Percentiles rank a stretch among this genome's conserved stretches.
phyloP scores from a whole-genome alignment of 306 rosid genomes.

The Notholithocarpus densiflorus region DNA sequence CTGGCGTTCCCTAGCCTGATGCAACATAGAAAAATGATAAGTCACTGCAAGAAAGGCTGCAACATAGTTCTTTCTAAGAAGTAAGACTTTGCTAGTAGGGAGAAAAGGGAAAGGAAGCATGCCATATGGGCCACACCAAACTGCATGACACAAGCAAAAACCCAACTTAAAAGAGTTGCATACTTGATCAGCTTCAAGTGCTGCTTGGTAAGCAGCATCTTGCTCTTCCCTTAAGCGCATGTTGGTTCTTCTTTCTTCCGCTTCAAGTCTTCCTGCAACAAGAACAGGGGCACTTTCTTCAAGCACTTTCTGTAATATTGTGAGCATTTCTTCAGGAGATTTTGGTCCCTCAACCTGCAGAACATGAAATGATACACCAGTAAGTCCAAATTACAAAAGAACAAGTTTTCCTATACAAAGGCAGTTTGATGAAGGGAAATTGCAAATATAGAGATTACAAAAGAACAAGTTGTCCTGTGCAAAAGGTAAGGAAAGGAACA shows the following conservation, averaged over 20 bases:
- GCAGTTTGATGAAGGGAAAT: too few relatives aligned
- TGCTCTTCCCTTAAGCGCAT: conserved; percentile 90
- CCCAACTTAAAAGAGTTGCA: conserved; percentile 19
- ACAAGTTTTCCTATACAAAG: background rate
- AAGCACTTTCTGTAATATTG: conserved; percentile 69
- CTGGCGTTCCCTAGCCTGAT: conserved; percentile 91
- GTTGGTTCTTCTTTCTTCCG: conserved; percentile 86
- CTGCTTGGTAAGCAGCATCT: conserved; percentile 98
- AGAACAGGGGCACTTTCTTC: conserved; percentile 91
- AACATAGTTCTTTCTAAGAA: conserved; percentile 13
- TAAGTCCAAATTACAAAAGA: conserved; percentile 6
- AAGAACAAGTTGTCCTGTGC: background rate
- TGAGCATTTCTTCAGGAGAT: conserved; percentile 86
- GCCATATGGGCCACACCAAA: background rate
- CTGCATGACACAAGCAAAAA: conserved; percentile 5
- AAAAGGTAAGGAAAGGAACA: background rate
- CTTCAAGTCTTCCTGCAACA: conserved; percentile 75
- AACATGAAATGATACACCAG: conserved; percentile 17
- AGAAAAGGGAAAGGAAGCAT: conserved; percentile 8
- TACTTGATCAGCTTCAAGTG: conserved; percentile 99
- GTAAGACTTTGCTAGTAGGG: conserved; percentile 1
- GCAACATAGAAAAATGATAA: conserved; percentile 22
- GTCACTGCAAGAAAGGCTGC: conserved; percentile 14
- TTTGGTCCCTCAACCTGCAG: conserved; percentile 84
- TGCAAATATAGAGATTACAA: background rate